These are phyloP conservation scores for Phoenix roebelenii DNA, from an alignment of 176 grass and related monocot species.

Conservation along the genomic window DNA sequence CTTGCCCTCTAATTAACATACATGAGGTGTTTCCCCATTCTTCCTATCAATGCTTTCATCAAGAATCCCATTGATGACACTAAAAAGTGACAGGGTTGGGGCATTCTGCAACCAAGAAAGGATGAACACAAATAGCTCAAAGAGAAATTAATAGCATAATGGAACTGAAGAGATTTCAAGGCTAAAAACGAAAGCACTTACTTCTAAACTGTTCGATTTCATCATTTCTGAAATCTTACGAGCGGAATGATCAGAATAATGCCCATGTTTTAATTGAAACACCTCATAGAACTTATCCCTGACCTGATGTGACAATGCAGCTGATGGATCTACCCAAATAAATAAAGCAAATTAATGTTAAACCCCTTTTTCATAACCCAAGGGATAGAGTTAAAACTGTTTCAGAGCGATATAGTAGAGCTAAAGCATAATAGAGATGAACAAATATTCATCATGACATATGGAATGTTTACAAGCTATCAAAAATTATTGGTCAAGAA, in stretches of 20 bases:
- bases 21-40: constrained; percentile 97
- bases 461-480: too few relatives aligned
- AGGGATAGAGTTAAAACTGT: not conserved
- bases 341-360: constrained; percentile 14
- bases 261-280: constrained; percentile 61
- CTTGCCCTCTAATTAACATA: constrained; percentile 27
- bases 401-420: not conserved
- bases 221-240: constrained; percentile 91
- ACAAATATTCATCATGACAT: too few relatives aligned
- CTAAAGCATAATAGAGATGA: not conserved
- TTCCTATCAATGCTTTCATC: constrained; percentile 97
- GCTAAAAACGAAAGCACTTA: constrained; percentile 39
- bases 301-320: constrained; percentile 23
- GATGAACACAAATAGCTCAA: not conserved
- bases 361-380: not conserved
- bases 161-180: constrained; percentile 18
- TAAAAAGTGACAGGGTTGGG: constrained; percentile 89
- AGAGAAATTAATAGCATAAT: not conserved
- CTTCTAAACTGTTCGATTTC: constrained; percentile 85
- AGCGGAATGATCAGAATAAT: constrained; percentile 65
- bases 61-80: constrained; percentile 84
- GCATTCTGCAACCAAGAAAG: constrained; percentile 50
- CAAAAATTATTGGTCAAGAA: too few relatives aligned
- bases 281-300: constrained; percentile 61
- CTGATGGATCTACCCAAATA: constrained; percentile 7